Evolutionary conservation across 129 eudicot species (phyloP).

Genomic region (Gnaphalium uliginosum): DNA sequence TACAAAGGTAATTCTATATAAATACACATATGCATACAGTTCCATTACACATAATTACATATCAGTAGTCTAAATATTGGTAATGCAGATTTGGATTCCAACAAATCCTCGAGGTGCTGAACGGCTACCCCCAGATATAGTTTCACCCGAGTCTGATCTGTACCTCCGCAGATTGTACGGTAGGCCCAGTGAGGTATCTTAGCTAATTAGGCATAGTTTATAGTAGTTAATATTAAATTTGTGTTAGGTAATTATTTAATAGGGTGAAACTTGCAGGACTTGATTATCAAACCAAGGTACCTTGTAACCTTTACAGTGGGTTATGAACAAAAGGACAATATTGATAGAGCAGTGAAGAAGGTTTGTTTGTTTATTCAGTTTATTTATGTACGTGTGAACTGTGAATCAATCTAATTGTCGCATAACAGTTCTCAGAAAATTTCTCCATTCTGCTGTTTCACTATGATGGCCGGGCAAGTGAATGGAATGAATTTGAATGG

Average conservation of each 20-base stretch:
- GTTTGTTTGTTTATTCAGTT: constrained; percentile 22
- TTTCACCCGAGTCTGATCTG: constrained; percentile 42
- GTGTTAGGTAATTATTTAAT: constrained; percentile 1
- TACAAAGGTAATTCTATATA: constrained; percentile 45
- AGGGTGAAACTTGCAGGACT: constrained; percentile 34
- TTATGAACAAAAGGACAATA: constrained; percentile 43
- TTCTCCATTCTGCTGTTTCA: constrained; percentile 46
- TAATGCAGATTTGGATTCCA: constrained; percentile 43
- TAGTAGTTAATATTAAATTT: background rate
- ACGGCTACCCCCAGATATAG: constrained; percentile 41
- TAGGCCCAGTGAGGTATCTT: constrained; percentile 33
- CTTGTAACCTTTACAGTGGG: constrained; percentile 47
- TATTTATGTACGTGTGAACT: constrained; percentile 9
- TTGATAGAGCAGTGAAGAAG: constrained; percentile 43
- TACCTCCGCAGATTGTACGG: constrained; percentile 35
- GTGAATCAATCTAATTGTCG: constrained; percentile 15
- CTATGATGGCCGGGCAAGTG: constrained; percentile 50
- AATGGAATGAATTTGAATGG: constrained; percentile 55
- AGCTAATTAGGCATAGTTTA: background rate
- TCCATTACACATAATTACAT: background rate
- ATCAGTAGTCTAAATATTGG: background rate
- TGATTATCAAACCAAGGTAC: constrained; percentile 41
- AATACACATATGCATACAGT: background rate
- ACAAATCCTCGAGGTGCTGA: constrained; percentile 53
- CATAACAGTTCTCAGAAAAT: constrained; percentile 42